phyloP scores from a whole-genome alignment of 1,284 basidiomycete genomes.

The Pseudozyma thailandica region DNA sequence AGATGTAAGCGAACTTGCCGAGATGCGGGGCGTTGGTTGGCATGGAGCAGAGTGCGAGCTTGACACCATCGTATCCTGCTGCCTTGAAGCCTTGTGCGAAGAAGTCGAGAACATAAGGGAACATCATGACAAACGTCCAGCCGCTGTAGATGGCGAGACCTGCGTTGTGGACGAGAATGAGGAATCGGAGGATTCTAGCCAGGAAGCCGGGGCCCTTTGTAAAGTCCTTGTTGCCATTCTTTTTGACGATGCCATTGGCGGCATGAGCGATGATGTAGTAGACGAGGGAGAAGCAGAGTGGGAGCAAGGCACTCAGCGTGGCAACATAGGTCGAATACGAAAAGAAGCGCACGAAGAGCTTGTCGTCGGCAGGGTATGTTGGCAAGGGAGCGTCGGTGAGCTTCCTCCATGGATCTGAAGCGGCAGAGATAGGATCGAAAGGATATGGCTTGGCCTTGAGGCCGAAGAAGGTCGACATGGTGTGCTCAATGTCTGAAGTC shows the following conservation, averaged over 20 bases:
- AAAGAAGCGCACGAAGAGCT: slow-evolving; percentile 19
- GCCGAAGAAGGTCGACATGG: slow-evolving; percentile 42
- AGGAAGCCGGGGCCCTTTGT: slow-evolving; percentile 30
- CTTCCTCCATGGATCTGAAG: slow-evolving; percentile 9
- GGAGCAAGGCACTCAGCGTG: slow-evolving; percentile 39
- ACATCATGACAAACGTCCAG: slow-evolving; percentile 52
- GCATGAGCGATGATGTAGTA: slow-evolving; percentile 57
- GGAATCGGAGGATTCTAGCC: slow-evolving; percentile 27
- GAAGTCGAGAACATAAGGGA: slow-evolving; percentile 50
- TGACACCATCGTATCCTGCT: slow-evolving; percentile 55
- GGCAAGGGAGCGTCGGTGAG: slow-evolving; percentile 35
- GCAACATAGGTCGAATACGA: slow-evolving; percentile 13
- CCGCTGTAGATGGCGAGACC: slow-evolving; percentile 53
- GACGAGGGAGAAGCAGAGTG: slow-evolving; percentile 49
- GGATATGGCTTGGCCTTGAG: slow-evolving; percentile 45
- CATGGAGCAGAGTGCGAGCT: slow-evolving; percentile 67
- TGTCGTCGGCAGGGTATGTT: slow-evolving; percentile 30
- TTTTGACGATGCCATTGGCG: slow-evolving; percentile 41
- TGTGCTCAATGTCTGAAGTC: not conserved
- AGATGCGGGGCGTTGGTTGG: slow-evolving; percentile 60
- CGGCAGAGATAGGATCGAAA: slow-evolving; percentile 21
- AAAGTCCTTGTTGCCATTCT: slow-evolving; percentile 37
- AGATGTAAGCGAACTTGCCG: slow-evolving; percentile 62
- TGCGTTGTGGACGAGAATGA: slow-evolving; percentile 58
- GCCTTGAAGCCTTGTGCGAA: slow-evolving; percentile 51